Base-by-base conservation (phyloP, 768 basidiomycete genomes). In the Tephrocybe sp. region DNA sequence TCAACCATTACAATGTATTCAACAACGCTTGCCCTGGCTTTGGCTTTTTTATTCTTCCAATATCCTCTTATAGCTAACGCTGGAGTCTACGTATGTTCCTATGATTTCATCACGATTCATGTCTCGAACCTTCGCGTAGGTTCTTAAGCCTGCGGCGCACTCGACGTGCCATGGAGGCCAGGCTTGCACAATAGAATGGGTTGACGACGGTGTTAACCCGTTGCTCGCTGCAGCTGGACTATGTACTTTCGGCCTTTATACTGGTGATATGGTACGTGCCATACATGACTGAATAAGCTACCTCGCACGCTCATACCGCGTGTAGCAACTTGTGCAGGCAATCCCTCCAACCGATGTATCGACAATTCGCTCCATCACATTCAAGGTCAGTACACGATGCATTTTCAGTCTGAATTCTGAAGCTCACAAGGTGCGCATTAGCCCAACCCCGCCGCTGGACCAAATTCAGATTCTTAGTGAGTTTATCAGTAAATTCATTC, bases 161-260 rank as follows among this genome's bases (percentile, higher is more conserved):
- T 68, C 75, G 10, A 67, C 65, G 19, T 87, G 83, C 61, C 67
- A 67, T 31, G 87, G 69, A 21, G 82, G 80, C 10, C 63, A 79
- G 53, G 52, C 74, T 5, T 86, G 83, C 64, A 64, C 61, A 0
- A 73, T 88, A 6, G 49, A 70, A 38, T 90, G 86, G 86, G 50
- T 79, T 1, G 87, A 91, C 47, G 71, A 90, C 53, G 86, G 86
- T 15, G 31, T 52, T 9, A 30, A 47, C 1, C 87, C 88, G 3
- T 61, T 79, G 15, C 54, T 76, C n/a, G 34, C 67, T 5, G 49
- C 58, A 27, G 75, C 88, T 41, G 84, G 85, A 3, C 61, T 76
- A 0, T 74, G 77, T 43, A 65, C 67, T 2, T 73, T 85, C 45
- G 83, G 70, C 1, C 64, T 91, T 25, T 89, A 78, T 54, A 74